Percentiles rank a stretch among this genome's conserved stretches.
Conservation (phyloP, 2,329 filamentous ascomycete genomes). For the Tolypocladium pustulatum region DNA sequence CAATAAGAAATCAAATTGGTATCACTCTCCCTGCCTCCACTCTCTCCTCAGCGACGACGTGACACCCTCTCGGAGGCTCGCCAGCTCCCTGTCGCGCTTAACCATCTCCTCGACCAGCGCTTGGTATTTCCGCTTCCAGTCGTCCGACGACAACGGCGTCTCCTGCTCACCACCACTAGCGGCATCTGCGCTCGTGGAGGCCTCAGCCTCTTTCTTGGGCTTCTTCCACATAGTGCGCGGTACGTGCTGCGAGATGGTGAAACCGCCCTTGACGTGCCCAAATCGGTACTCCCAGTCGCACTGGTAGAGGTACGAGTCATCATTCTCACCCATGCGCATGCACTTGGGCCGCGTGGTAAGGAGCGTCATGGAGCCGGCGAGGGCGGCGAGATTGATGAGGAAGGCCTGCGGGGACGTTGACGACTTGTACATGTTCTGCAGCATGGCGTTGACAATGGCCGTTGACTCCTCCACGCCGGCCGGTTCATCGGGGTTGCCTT, state of each 20-base stretch:
- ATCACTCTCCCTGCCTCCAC: constrained; percentile 5
- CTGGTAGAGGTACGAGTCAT: constrained; percentile 34
- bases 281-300: constrained; percentile 46
- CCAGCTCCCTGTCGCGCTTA: constrained; percentile 44
- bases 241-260: constrained; percentile 40
- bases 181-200: not conserved
- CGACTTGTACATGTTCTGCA: constrained; percentile 40
- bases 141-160: constrained; percentile 19
- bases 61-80: constrained; percentile 30
- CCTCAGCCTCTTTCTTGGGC: constrained; percentile 10
- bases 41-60: constrained; percentile 23
- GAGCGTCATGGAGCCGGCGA: constrained; percentile 42
- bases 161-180: not conserved
- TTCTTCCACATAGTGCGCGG: constrained; percentile 30
- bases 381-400: constrained; percentile 46
- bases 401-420: constrained; percentile 44
- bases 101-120: constrained; percentile 50
- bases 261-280: constrained; percentile 40
- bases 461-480: constrained; percentile 41
- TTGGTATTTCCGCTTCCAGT: constrained; percentile 43
- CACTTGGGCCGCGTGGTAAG: constrained; percentile 30
- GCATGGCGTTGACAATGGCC: constrained; percentile 41
- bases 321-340: constrained; percentile 31
- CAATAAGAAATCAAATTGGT: constrained; percentile 2
- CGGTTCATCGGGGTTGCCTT: constrained; percentile 29